phyloP scores from a whole-genome alignment of 2,329 filamentous ascomycete species.

The Sporothrix curviconia region DNA sequence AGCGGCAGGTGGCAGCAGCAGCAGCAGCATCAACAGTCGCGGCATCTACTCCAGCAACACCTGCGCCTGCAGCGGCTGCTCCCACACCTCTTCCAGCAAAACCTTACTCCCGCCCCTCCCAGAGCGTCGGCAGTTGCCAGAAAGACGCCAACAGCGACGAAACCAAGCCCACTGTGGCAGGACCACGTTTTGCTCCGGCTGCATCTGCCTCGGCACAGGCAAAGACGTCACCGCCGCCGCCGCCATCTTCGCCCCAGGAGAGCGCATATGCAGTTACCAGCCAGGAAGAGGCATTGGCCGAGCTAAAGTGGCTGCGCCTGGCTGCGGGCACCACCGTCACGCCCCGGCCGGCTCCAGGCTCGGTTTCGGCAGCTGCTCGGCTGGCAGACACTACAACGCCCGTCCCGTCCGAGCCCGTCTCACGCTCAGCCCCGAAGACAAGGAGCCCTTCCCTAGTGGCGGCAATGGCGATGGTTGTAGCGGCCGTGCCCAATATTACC shows the following conservation, averaged over 20 bases:
- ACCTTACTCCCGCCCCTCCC: too few relatives aligned
- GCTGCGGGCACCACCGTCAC: conserved; percentile 10
- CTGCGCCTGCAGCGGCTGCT: background rate
- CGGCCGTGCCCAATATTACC: conserved; percentile 23
- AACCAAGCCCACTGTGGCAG: background rate
- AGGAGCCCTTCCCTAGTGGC: background rate
- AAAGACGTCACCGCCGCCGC: background rate
- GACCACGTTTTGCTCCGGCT: conserved; percentile 4
- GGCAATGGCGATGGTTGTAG: background rate
- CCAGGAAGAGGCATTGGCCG: conserved; percentile 18
- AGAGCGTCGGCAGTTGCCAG: background rate
- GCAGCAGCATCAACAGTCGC: background rate
- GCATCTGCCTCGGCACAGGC: background rate
- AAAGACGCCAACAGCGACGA: background rate
- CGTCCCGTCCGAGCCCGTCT: background rate
- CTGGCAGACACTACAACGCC: background rate
- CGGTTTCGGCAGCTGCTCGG: background rate
- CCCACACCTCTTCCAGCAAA: background rate
- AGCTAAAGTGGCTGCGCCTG: conserved; percentile 17
- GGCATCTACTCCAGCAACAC: background rate
- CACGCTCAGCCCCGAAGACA: background rate
- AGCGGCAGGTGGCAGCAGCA: background rate
- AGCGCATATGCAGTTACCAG: background rate
- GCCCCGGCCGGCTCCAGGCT: background rate
- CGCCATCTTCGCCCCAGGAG: background rate